phyloP scores from a whole-genome alignment of 176 grass and related monocot species.

The Rhynchospora breviuscula region DNA sequence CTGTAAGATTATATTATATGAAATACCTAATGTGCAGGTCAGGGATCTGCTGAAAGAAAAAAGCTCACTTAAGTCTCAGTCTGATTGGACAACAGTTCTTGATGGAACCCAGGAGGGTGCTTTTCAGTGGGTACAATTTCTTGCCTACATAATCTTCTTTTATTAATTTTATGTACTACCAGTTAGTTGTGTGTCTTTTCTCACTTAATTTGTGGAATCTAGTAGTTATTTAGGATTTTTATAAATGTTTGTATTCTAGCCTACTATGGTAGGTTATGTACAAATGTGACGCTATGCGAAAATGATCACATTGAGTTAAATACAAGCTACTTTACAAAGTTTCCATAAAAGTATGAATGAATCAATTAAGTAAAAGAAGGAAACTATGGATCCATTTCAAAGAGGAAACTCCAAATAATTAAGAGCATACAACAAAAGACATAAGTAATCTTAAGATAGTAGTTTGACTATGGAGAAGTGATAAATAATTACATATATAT shows the following conservation, averaged over 20 bases:
- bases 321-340: neutral
- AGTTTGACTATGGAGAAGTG: neutral
- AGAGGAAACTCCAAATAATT: neutral
- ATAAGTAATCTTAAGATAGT: neutral
- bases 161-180: neutral
- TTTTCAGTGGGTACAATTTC: conserved; percentile 74
- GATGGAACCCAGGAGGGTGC: conserved; percentile 96
- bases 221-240: neutral
- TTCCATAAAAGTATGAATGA: neutral
- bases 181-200: neutral
- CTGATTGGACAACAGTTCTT: conserved; percentile 88
- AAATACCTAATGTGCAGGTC: conserved; percentile 48
- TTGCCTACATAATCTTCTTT: neutral
- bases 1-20: conserved; percentile 16
- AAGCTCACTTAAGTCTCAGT: conserved; percentile 80
- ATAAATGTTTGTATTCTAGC: neutral
- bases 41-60: conserved; percentile 77
- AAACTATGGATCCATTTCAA: neutral
- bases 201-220: neutral
- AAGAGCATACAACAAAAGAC: neutral
- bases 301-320: neutral
- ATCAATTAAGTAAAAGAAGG: neutral
- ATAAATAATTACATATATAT: neutral
- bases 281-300: neutral
- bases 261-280: neutral